phyloP scores from a whole-genome alignment of 805 yeast genomes.

The Candida taoyuanica region DNA sequence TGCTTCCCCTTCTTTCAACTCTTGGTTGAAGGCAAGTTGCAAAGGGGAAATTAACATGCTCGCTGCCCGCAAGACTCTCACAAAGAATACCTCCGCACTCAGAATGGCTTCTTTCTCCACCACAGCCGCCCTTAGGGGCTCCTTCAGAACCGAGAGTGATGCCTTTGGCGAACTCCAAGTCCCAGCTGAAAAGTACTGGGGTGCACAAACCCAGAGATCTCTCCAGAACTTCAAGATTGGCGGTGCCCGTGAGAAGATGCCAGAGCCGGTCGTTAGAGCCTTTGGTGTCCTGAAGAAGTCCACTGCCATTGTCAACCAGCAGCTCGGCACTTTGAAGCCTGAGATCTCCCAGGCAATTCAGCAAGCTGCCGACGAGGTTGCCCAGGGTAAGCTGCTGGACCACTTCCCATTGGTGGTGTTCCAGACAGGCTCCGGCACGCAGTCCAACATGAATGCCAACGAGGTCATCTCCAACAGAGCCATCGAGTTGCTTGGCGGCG shows the following conservation, averaged over 20 bases:
- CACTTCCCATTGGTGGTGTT: slow-evolving; percentile 98
- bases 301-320: slow-evolving; percentile 85
- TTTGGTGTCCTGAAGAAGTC: slow-evolving; percentile 94
- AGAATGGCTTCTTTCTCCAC: slow-evolving; percentile 10
- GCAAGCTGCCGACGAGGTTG: slow-evolving; percentile 92
- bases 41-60: slow-evolving; percentile 3
- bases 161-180: slow-evolving; percentile 97
- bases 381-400: slow-evolving; percentile 84
- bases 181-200: slow-evolving; percentile 85
- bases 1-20: not conserved
- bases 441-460: slow-evolving; percentile 97
- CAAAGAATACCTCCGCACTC: slow-evolving; percentile 1
- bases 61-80: slow-evolving; percentile 5
- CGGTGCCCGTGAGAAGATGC: slow-evolving; percentile 85
- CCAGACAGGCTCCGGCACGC: slow-evolving; percentile 99
- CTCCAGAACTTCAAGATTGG: slow-evolving; percentile 93
- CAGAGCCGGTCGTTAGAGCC: slow-evolving; percentile 84
- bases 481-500: slow-evolving; percentile 91
- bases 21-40: not conserved
- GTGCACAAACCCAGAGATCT: slow-evolving; percentile 97
- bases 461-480: slow-evolving; percentile 99
- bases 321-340: slow-evolving; percentile 79
- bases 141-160: slow-evolving; percentile 73
- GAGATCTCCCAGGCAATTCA: slow-evolving; percentile 79
- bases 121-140: slow-evolving; percentile 9